Percentiles rank a stretch among this genome's conserved stretches.
These are phyloP conservation scores for Peronospora destructor DNA, from an alignment of 352 stramenopile genomes.

Conservation along the genomic window DNA sequence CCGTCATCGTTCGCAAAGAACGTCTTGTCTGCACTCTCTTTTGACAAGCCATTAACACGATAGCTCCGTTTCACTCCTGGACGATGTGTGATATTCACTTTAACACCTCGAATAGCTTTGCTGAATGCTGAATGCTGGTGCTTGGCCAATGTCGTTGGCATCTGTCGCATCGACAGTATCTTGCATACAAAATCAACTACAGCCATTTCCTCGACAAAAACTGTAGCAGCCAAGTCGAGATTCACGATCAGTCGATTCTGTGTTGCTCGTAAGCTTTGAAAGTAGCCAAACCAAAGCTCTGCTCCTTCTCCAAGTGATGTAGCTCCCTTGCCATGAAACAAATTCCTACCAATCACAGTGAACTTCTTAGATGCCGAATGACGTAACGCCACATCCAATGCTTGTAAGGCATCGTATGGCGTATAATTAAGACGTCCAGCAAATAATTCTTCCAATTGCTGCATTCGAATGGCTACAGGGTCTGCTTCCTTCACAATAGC, in stretches of 20 bases:
- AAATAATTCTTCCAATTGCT: constrained; percentile 54
- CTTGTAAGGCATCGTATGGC: constrained; percentile 63
- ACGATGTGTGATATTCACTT: constrained; percentile 59
- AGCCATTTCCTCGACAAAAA: constrained; percentile 57
- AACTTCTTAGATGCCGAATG: constrained; percentile 50
- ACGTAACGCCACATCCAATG: constrained; percentile 59
- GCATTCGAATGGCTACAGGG: constrained; percentile 53
- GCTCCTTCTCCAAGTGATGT: constrained; percentile 51
- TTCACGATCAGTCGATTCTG: constrained; percentile 65
- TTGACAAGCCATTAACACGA: constrained; percentile 60
- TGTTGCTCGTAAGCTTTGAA: constrained; percentile 60
- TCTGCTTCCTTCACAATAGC: constrained; percentile 47
- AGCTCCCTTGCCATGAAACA: constrained; percentile 37
- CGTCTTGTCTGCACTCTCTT: constrained; percentile 34
- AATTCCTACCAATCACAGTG: constrained; percentile 48
- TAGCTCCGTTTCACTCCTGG: constrained; percentile 48
- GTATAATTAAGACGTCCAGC: constrained; percentile 59
- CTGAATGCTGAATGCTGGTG: constrained; percentile 41
- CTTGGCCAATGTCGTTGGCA: constrained; percentile 31
- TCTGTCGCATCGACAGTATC: constrained; percentile 19
- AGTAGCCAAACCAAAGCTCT: constrained; percentile 68
- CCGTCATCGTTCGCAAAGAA: constrained; percentile 59
- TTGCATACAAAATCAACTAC: constrained; percentile 46
- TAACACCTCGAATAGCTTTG: constrained; percentile 59
- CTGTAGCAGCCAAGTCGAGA: constrained; percentile 61